Evolutionary conservation across 2,329 filamentous ascomycete species (phyloP).

Genomic region (Acarospora socialis): DNA sequence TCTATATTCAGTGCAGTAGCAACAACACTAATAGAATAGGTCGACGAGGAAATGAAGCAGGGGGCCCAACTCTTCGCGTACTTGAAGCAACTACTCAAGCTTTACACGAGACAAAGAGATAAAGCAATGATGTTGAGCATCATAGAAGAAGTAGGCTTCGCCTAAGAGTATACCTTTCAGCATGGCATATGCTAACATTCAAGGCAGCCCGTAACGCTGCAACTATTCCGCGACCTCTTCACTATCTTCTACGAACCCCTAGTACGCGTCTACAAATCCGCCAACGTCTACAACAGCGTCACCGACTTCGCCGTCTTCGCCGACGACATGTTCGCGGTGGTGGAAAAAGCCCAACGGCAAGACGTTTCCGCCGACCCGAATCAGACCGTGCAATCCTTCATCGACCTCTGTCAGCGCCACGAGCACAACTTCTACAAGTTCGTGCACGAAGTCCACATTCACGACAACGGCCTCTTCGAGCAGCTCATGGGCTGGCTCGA

Average conservation of each 20-base stretch:
- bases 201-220: constrained; percentile 66
- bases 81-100: constrained; percentile 85
- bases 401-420: constrained; percentile 87
- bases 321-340: constrained; percentile 79
- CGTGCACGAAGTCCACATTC: constrained; percentile 90
- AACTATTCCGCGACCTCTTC: constrained; percentile 88
- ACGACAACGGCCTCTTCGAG: constrained; percentile 92
- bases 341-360: constrained; percentile 51
- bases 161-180: constrained; percentile 38
- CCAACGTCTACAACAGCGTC: constrained; percentile 93
- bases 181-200: constrained; percentile 13
- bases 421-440: constrained; percentile 99
- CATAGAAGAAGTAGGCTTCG: constrained; percentile 56
- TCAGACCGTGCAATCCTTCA: constrained; percentile 95
- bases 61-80: constrained; percentile 88
- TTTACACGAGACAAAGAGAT: constrained; percentile 80
- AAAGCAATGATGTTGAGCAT: constrained; percentile 95
- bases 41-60: constrained; percentile 75
- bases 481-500: constrained; percentile 97
- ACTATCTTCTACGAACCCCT: constrained; percentile 98
- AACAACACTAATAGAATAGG: constrained; percentile 18
- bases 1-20: constrained; percentile 1
- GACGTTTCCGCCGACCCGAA: constrained; percentile 93
- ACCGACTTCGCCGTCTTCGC: constrained; percentile 91
- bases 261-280: constrained; percentile 93